Base-by-base conservation (phyloP, 768 basidiomycete species). In the Asterophora parasitica region DNA sequence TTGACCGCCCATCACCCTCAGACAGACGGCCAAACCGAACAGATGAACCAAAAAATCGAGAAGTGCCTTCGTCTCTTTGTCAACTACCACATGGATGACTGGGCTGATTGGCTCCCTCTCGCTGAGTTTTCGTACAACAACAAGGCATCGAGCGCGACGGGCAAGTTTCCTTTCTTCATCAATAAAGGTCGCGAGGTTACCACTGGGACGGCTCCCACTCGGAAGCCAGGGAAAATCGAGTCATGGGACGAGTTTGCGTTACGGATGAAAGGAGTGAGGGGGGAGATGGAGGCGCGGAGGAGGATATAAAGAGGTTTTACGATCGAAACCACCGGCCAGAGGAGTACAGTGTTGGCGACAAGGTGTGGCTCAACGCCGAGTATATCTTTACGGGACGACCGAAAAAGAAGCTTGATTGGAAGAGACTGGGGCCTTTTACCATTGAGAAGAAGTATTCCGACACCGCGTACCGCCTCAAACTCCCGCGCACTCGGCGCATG, bases 1-100 rank as follows among this genome's bases (percentile, higher is more conserved):
- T 33, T 8, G 4, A 33, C 32, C 8, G 32, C 32, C 32, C 32
- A 33, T 8, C 32, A 33, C 38, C 71, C 67, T 6, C 23, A 23
- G 23, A 23, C 23, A 23, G 23, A 23, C 6, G 23, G 23, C 6
- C 23, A 23, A 23, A 23, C 23, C 6, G 23, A 23, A 6, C 23
- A 6, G 3, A 23, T 23, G 23, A 23, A 23, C 23, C 23, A 23
- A 6, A 6, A 23, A 23, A 23, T 23, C 23, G 23, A 23, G 23
- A 3, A 23, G 6, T 23, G 6, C 23, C 23, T 23, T 23, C 23
- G 23, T 6, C 23, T 23, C 6, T 23, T 23, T 23, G 23, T 23
- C 23, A 23, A 23, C 6, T 23, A 23, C 23, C 23, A 23, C 23
- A 23, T 23, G 23, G 23, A 23, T 23, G 23, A 61, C 44, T 33